These are phyloP conservation scores for Spathaspora boniae DNA, from an alignment of 805 yeast species.

Conservation along the genomic window DNA sequence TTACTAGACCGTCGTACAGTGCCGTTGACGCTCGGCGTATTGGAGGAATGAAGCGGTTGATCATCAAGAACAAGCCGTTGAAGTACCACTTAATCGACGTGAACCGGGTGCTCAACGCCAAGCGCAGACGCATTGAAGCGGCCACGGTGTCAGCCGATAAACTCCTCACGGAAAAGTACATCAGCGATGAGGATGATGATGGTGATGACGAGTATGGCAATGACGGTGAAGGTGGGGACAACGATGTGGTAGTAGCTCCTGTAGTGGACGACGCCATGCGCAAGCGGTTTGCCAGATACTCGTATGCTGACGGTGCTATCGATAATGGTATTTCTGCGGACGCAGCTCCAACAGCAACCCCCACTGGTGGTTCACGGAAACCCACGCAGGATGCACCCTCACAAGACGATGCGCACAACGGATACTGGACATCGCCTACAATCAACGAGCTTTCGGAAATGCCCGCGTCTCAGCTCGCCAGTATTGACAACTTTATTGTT, in stretches of 20 bases:
- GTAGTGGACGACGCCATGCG: conserved; percentile 5
- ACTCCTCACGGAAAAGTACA: conserved; percentile 16
- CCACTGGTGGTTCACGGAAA: conserved; percentile 12
- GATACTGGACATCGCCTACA: conserved; percentile 74
- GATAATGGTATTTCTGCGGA: conserved; percentile 8
- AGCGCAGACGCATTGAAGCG: conserved; percentile 26
- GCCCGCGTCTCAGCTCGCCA: conserved; percentile 45
- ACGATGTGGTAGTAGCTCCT: no score
- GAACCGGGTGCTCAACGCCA: conserved; percentile 35
- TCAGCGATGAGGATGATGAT: conserved; percentile 23
- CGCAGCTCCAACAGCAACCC: conserved; percentile 4
- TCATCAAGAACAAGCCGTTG: conserved; percentile 38
- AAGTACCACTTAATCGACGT: conserved; percentile 41
- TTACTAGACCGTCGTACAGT: conserved; percentile 9
- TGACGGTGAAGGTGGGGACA: conserved; percentile 22
- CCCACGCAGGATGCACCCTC: conserved; percentile 9
- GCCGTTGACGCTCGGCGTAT: conserved; percentile 15
- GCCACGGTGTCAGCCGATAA: conserved; percentile 12
- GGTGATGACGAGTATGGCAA: conserved; percentile 17
- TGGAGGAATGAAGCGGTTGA: conserved; percentile 31
- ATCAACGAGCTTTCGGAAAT: conserved; percentile 44
- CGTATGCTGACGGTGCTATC: conserved; percentile 11
- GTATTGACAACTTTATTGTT: conserved; percentile 59
- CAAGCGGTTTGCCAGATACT: conserved; percentile 10
- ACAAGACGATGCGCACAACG: conserved; percentile 22